Base-by-base conservation (phyloP, 2,329 filamentous ascomycete species). In the Fusarium miscanthi region DNA sequence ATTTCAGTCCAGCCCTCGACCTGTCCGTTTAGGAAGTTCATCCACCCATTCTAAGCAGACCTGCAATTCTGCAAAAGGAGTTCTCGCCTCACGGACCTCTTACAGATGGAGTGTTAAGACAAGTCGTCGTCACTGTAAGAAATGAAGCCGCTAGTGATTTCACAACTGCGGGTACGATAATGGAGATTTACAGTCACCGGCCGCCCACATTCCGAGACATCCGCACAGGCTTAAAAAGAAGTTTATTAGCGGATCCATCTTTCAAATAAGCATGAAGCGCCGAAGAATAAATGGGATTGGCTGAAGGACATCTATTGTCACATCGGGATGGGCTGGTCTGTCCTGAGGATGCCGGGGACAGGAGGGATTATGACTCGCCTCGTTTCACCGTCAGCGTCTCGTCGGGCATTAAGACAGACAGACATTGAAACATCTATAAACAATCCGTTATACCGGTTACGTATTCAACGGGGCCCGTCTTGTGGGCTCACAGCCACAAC, bases 151-250 rank as follows among this genome's bases (percentile, higher is more conserved):
- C 23, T 27, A 30, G 33, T 6, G 8, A 14, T n/a, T 13, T 33
- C 13, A 19, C 8, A 31, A 33, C 23, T 35, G 19, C 58, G 38
- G n/a, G 17, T 21, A 49, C 9, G n/a, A 23, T 25, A 30, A 57
- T 25, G 30, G 19, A 31, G 17, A 9, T 10, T 9, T 23, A 23
- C 23, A 14, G 13, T 4, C 14, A 19, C 37, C 25, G 11, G 11
- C n/a, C 37, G 25, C 63, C 59, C 63, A 66, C 59, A 66, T 66
- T 23, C 42, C 63, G 59, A 2, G 3, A 14, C 27, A 17, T 66
- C n/a, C 23, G 6, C 27, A 53, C 37, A 31, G 9, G 5, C 33
- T 51, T 23, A 31, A 58, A 38, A 13, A 49, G 42, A 23, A 56
- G 25, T 23, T 17, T 52, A 37, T 9, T 6, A 21, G 5, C 14